These are phyloP conservation scores for Fusarium longipes DNA, from an alignment of 2,329 filamentous ascomycete genomes.

Conservation along the genomic window DNA sequence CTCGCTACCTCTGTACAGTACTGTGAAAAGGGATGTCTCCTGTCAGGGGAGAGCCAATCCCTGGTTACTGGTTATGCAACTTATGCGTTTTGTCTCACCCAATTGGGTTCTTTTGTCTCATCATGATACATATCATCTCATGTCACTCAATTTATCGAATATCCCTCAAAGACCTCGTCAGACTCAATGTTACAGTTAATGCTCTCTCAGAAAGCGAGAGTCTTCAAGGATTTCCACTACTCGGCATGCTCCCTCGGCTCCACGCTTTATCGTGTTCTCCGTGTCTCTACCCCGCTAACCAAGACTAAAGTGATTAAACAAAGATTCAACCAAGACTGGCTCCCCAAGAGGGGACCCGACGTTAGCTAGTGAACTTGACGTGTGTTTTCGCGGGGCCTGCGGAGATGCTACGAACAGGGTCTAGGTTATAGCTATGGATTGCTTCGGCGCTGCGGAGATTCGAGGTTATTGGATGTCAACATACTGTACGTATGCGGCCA, in stretches of 20 bases:
- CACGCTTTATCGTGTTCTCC: background rate
- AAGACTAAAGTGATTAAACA: slow-evolving; percentile 1
- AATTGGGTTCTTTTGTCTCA: background rate
- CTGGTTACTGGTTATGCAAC: background rate
- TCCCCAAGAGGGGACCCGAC: background rate
- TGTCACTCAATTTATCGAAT: background rate
- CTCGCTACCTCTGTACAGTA: slow-evolving; percentile 7
- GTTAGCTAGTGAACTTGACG: background rate
- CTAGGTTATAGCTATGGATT: slow-evolving; percentile 17
- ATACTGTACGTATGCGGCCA: slow-evolving; percentile 20
- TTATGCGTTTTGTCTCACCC: background rate
- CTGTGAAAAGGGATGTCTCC: slow-evolving; percentile 1
- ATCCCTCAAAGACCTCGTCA: background rate
- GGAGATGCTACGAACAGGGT: slow-evolving; percentile 1
- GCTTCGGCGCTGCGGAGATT: slow-evolving; percentile 41
- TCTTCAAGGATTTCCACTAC: slow-evolving; percentile 16
- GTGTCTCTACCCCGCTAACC: slow-evolving; percentile 38
- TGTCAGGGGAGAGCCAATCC: slow-evolving; percentile 16
- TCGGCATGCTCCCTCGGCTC: slow-evolving; percentile 22
- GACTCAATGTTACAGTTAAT: background rate
- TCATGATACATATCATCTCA: slow-evolving; percentile 25
- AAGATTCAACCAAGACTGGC: slow-evolving; percentile 10
- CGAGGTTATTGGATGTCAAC: slow-evolving; percentile 4
- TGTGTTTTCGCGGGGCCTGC: slow-evolving; percentile 28
- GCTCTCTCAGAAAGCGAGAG: background rate